Evolutionary conservation across 2,329 filamentous ascomycete species (phyloP).

Genomic region (Cladosporium oxysporum): DNA sequence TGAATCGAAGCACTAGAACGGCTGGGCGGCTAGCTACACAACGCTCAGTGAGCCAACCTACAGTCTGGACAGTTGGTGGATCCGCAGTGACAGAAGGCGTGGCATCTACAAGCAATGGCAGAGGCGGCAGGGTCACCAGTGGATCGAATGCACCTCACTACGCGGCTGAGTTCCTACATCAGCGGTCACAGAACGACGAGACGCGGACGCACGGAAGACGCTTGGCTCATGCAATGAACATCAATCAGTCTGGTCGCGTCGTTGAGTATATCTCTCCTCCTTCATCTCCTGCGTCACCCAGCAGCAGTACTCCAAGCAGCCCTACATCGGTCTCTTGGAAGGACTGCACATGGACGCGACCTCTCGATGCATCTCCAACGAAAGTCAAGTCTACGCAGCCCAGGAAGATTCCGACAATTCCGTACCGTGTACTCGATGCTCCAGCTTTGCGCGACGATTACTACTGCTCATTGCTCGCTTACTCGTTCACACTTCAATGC

Average conservation of each 20-base stretch:
- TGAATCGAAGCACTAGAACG: constrained; percentile 16
- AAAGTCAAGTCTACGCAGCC: constrained; percentile 16
- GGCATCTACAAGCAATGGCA: constrained; percentile 57
- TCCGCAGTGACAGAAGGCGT: constrained; percentile 43
- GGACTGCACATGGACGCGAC: constrained; percentile 3
- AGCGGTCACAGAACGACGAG: constrained; percentile 29
- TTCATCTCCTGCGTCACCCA: constrained; percentile 21
- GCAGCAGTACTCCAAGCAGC: background rate
- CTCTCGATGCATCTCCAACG: background rate
- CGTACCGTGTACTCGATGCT: constrained; percentile 71
- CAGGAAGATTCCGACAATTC: constrained; percentile 35
- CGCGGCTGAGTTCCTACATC: constrained; percentile 57
- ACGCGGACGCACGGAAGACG: constrained; percentile 65
- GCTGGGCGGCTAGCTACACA: constrained; percentile 21
- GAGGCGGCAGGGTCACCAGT: constrained; percentile 65
- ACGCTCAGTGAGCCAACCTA: constrained; percentile 60
- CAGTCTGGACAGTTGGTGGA: constrained; percentile 79
- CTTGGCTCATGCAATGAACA: constrained; percentile 76
- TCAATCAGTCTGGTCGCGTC: constrained; percentile 69
- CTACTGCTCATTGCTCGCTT: constrained; percentile 89
- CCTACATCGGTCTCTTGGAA: background rate
- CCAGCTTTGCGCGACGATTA: constrained; percentile 90
- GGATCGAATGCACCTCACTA: constrained; percentile 71
- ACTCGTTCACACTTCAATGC: constrained; percentile 71
- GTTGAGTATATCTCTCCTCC: constrained; percentile 51